A percentile compares a stretch with the other conserved stretches of the same genome.
Conservation (phyloP, 179 eudicot species). For the Camellia oleifera region DNA sequence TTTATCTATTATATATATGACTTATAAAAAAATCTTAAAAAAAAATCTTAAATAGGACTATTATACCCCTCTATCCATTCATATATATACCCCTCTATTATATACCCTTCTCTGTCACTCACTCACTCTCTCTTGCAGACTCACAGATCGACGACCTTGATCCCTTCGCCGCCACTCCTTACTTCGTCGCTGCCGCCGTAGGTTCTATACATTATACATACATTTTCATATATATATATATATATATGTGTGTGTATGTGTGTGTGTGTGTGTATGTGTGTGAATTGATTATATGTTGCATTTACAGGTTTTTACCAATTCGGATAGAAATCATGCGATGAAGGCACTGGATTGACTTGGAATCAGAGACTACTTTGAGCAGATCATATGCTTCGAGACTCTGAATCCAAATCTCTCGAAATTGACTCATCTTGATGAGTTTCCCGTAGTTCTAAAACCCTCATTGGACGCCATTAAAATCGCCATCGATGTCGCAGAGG, state of each 20-base stretch:
- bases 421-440: slow-evolving; percentile 51
- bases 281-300: neutral
- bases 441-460: slow-evolving; percentile 40
- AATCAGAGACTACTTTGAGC: slow-evolving; percentile 69
- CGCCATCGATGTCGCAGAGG: slow-evolving; percentile 52
- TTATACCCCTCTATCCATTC: no score
- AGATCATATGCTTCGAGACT: slow-evolving; percentile 81
- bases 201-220: no score
- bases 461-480: slow-evolving; percentile 42
- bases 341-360: slow-evolving; percentile 21
- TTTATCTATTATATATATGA: no score
- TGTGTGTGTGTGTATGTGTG: neutral
- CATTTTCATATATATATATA: no score
- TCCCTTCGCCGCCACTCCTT: no score
- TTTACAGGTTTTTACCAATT: slow-evolving; percentile 75
- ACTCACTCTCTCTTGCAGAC: no score
- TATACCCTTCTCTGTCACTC: no score
- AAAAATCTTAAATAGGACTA: no score
- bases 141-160: no score
- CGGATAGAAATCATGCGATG: slow-evolving; percentile 62
- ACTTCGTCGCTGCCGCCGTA: no score
- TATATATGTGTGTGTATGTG: neutral
- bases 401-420: slow-evolving; percentile 62
- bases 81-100: no score
- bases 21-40: no score